Conservation (phyloP, 805 yeast genomes). For the Scheffersomyces coipomensis region DNA sequence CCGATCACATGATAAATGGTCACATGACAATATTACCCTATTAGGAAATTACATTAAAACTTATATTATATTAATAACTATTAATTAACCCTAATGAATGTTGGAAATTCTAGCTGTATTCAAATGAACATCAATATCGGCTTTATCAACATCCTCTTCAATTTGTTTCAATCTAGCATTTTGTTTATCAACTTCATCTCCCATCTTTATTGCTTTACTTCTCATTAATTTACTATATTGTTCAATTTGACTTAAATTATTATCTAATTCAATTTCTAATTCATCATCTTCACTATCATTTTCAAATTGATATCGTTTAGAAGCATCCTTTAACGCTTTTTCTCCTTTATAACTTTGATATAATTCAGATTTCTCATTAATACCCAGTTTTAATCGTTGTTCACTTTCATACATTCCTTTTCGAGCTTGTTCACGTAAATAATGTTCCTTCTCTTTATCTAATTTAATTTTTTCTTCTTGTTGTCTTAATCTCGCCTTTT, state of each 20-base stretch:
- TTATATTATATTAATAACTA: background rate
- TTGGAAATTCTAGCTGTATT: conserved; percentile 67
- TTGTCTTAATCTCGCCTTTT: conserved; percentile 68
- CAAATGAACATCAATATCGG: conserved; percentile 81
- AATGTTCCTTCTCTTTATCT: conserved; percentile 61
- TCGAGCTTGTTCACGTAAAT: conserved; percentile 59
- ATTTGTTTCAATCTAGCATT: conserved; percentile 70
- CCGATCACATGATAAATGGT: too few relatives aligned
- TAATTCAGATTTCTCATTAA: conserved; percentile 43
- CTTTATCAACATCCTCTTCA: conserved; percentile 78
- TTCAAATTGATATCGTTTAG: conserved; percentile 76
- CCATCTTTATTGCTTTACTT: conserved; percentile 67
- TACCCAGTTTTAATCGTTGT: conserved; percentile 63
- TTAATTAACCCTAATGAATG: conserved; percentile 33
- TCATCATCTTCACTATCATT: conserved; percentile 92
- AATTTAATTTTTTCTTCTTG: conserved; percentile 68
- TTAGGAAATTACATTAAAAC: too few relatives aligned
- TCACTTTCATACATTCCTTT: conserved; percentile 61
- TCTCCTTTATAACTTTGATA: conserved; percentile 53
- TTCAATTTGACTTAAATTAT: conserved; percentile 76
- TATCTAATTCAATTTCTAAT: conserved; percentile 83
- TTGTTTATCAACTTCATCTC: conserved; percentile 78
- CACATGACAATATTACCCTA: too few relatives aligned
- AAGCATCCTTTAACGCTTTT: conserved; percentile 47
- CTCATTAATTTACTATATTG: conserved; percentile 68